These are phyloP conservation scores for Myriosclerotinia curreyana DNA, from an alignment of 2,329 filamentous ascomycete species.

Conservation along the genomic window DNA sequence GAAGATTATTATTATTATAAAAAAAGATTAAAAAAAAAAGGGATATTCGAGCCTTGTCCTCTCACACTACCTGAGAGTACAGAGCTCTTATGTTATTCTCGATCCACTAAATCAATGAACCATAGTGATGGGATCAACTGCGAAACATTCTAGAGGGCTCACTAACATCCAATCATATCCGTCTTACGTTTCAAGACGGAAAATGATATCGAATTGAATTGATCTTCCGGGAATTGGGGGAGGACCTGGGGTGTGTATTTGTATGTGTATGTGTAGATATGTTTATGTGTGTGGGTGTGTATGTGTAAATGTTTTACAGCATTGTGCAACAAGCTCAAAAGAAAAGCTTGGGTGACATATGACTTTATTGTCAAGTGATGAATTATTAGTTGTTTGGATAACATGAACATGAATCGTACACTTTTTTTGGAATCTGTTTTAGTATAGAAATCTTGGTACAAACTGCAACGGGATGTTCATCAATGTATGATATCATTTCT, in stretches of 20 bases:
- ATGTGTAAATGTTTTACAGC: neutral
- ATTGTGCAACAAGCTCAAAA: conserved; percentile 1
- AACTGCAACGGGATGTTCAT: neutral
- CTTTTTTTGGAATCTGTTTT: neutral
- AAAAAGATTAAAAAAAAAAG: neutral
- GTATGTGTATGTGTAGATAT: neutral
- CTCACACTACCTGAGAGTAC: neutral
- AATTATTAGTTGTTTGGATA: no score
- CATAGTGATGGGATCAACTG: conserved; percentile 7
- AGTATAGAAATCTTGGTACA: neutral
- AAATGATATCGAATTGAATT: conserved; percentile 10
- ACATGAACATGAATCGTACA: neutral
- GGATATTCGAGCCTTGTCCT: conserved; percentile 9
- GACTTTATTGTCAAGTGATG: no score
- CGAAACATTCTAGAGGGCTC: conserved; percentile 18
- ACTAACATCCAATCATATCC: conserved; percentile 7
- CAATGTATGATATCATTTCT: conserved; percentile 16
- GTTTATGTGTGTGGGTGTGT: neutral
- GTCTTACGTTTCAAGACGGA: conserved; percentile 10
- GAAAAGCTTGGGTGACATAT: neutral
- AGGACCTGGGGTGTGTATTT: neutral
- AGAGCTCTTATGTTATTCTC: neutral
- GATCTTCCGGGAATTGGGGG: conserved; percentile 1
- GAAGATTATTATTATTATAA: no score
- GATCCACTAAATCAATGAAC: conserved; percentile 14